Evolutionary conservation across 2,329 filamentous ascomycete genomes (phyloP).

Genomic region (Nemania bipapillata): DNA sequence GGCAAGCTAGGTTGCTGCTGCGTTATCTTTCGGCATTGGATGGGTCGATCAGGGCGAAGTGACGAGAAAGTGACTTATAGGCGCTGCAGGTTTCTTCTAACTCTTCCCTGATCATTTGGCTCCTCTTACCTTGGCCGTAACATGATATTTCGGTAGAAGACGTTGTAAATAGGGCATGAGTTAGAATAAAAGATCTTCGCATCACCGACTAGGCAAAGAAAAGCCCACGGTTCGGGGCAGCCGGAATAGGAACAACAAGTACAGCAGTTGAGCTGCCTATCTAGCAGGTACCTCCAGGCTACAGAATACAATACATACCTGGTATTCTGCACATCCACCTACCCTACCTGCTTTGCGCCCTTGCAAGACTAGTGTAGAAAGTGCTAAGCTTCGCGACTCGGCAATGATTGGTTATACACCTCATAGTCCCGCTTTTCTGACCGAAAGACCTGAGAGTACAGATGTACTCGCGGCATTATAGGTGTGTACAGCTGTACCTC

Average conservation of each 20-base stretch:
- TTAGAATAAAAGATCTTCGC: not conserved
- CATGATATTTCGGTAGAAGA: not conserved
- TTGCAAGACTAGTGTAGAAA: conserved; percentile 4
- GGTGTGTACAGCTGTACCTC: conserved; percentile 23
- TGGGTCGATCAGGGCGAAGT: conserved; percentile 23
- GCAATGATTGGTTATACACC: conserved; percentile 43
- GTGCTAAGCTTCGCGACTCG: conserved; percentile 35
- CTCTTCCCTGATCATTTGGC: not conserved
- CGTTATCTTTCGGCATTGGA: conserved; percentile 28
- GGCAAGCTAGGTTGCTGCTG: conserved; percentile 5
- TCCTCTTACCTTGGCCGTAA: not conserved
- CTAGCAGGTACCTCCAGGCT: too few relatives aligned
- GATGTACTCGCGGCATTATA: not conserved
- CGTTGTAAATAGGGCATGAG: not conserved
- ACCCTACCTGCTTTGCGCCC: conserved; percentile 7
- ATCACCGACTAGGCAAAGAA: not conserved
- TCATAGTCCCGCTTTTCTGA: conserved; percentile 39
- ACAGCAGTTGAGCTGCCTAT: not conserved
- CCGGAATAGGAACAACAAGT: too few relatives aligned
- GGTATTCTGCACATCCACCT: too few relatives aligned
- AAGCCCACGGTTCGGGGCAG: too few relatives aligned
- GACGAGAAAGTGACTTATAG: conserved; percentile 33
- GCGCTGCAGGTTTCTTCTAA: conserved; percentile 4
- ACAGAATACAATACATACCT: too few relatives aligned
- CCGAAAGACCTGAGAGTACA: conserved; percentile 36